These are phyloP conservation scores for Apiotrichum mycotoxinovorans DNA, from an alignment of 1,284 basidiomycete species.

Conservation along the genomic window DNA sequence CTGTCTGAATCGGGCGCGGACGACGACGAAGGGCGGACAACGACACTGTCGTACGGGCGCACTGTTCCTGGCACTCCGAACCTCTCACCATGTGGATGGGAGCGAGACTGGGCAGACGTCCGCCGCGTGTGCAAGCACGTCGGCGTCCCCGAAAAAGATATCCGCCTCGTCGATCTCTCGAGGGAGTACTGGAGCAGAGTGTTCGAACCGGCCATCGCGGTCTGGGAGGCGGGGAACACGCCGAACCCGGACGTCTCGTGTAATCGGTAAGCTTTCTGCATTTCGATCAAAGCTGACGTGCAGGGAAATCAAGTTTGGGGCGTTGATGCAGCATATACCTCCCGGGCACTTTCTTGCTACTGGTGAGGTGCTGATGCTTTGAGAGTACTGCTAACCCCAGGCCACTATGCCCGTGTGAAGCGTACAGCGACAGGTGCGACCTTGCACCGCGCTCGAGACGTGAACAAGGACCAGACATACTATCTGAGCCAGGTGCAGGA, in stretches of 20 bases:
- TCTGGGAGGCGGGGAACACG: conserved; percentile 72
- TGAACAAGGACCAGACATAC: conserved; percentile 85
- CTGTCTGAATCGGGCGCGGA: conserved; percentile 32
- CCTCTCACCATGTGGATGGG: conserved; percentile 86
- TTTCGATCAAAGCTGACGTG: neutral
- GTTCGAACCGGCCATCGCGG: conserved; percentile 72
- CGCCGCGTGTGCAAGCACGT: conserved; percentile 66
- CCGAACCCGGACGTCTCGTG: conserved; percentile 95
- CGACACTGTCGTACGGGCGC: conserved; percentile 10
- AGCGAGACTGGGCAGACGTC: conserved; percentile 91
- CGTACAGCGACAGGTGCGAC: conserved; percentile 54
- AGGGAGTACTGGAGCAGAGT: conserved; percentile 84
- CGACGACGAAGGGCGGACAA: neutral
- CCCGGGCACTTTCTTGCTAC: conserved; percentile 68
- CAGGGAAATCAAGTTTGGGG: conserved; percentile 92
- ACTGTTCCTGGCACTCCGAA: conserved; percentile 54
- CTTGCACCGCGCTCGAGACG: conserved; percentile 65
- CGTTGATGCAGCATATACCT: conserved; percentile 64
- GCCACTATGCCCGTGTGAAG: conserved; percentile 81
- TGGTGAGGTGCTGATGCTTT: conserved; percentile 51
- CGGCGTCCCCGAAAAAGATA: conserved; percentile 61
- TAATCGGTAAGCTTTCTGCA: conserved; percentile 61
- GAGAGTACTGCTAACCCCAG: conserved; percentile 46
- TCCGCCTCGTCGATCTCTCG: conserved; percentile 68
- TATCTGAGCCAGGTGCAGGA: conserved; percentile 79